Evolutionary conservation across 2,329 filamentous ascomycete genomes (phyloP).

Genomic region (Chrysoporthe puriensis): DNA sequence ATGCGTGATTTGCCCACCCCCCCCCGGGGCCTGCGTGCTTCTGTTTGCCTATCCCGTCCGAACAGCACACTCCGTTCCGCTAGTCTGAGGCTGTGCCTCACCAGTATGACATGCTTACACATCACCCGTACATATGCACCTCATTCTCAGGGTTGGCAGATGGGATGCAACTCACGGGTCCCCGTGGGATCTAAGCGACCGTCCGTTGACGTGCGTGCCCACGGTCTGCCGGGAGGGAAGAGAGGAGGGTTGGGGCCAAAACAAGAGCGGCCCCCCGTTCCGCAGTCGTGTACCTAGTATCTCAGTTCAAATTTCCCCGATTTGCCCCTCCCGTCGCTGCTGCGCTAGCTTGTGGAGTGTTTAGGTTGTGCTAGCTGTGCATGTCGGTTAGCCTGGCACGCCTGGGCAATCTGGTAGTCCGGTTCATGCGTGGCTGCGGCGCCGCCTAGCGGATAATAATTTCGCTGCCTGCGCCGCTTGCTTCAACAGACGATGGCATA

Average conservation of each 20-base stretch:
- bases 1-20: too few relatives aligned
- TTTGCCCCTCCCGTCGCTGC: too few relatives aligned
- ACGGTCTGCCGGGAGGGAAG: too few relatives aligned
- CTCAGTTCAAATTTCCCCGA: too few relatives aligned
- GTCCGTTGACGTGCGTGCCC: background rate
- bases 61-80: background rate
- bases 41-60: background rate
- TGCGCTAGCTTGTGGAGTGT: too few relatives aligned
- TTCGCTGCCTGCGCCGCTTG: conserved; percentile 1
- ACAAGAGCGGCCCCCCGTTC: background rate
- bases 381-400: background rate
- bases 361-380: background rate
- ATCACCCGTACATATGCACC: background rate
- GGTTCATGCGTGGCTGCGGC: conserved; percentile 3
- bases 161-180: background rate
- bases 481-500: background rate
- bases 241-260: background rate
- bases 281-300: too few relatives aligned
- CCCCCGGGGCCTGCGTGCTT: too few relatives aligned
- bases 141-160: background rate
- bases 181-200: background rate
- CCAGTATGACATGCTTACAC: background rate
- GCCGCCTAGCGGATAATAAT: background rate
- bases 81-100: background rate
- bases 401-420: background rate